Base-by-base conservation (phyloP, 2,329 filamentous ascomycete genomes). In the Exophiala aquamarina region DNA sequence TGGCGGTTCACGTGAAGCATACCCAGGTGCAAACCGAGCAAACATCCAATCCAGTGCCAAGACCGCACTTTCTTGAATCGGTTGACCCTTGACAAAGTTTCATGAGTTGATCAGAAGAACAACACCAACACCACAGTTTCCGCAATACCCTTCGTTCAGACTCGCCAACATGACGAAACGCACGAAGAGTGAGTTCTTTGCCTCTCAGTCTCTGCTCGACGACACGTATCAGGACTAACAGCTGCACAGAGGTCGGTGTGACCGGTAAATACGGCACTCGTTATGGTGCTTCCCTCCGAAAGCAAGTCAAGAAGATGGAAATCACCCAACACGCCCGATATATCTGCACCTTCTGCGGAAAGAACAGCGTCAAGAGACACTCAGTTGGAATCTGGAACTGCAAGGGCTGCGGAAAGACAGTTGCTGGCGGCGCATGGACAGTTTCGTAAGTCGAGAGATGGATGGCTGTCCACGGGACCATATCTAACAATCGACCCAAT, bases 241-340 rank as follows among this genome's bases (percentile, higher is more conserved):
- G 4, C 19, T 17, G 11, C 54, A 46, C 62, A 77, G 74, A 95
- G 87, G 90, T 95, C 84, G 89, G 89, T 75, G 91, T 96, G 75
- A 96, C 92, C 81, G 89, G 91, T 79, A 94, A 95, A 85, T 96
- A 95, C 79, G 91, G 91, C 83, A 91, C 87, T 72, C 89, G 90
- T 86, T 95, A 95, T 78, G 93, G 92, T 91, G 92, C 93, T 73
- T 97, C 93, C 69, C 89, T 97, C 77, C 89, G 91, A 79, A 97
- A 97, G 84, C 91, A 90, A 75, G 86, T 93, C 71, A 97, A 97
- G 89, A 96, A 96, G 88, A 95, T 96, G 87, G 93, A 97, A 86
- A 88, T 97, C 75, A 88, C 89, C 68, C 93, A 97, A 78, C 93
- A 98, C 82, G 89, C 56, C 41, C 87, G 87, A 74, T 97, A 96